A percentile compares a stretch with the other conserved stretches of the same genome.
These are phyloP conservation scores for Globisporangium lucens DNA, from an alignment of 352 stramenopile genomes.

Conservation along the genomic window DNA sequence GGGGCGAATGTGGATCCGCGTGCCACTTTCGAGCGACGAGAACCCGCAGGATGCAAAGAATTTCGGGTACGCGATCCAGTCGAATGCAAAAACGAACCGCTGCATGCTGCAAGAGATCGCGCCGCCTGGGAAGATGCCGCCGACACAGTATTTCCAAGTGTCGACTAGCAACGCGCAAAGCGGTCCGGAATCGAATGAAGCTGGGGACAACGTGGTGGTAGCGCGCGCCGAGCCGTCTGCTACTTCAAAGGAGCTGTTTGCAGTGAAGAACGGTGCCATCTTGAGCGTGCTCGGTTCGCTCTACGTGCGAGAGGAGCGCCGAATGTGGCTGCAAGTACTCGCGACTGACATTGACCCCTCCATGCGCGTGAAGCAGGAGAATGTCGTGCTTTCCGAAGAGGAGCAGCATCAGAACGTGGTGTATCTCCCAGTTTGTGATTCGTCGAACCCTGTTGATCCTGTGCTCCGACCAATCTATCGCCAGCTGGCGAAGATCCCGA, in stretches of 20 bases:
- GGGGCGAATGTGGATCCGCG: constrained; percentile 66
- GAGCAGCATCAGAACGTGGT: constrained; percentile 51
- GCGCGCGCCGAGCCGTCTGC: constrained; percentile 35
- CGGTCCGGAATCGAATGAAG: constrained; percentile 14
- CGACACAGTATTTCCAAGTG: constrained; percentile 54
- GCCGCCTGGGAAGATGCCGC: constrained; percentile 47
- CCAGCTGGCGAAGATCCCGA: constrained; percentile 40
- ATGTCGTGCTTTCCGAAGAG: constrained; percentile 32
- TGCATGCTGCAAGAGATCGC: constrained; percentile 77
- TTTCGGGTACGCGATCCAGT: constrained; percentile 75
- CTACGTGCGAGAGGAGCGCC: constrained; percentile 42
- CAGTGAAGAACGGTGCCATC: constrained; percentile 45
- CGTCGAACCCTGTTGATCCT: constrained; percentile 21
- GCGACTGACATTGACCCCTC: constrained; percentile 41
- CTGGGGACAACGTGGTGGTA: constrained; percentile 15
- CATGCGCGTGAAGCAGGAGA: constrained; percentile 36
- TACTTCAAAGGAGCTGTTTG: constrained; percentile 48
- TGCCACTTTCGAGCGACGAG: constrained; percentile 31
- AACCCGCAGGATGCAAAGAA: constrained; percentile 40
- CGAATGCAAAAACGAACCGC: constrained; percentile 71
- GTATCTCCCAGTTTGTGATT: constrained; percentile 51
- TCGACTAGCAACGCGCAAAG: constrained; percentile 1
- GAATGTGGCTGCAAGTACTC: constrained; percentile 67
- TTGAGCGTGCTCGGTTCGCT: constrained; percentile 51
- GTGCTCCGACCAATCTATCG: constrained; percentile 41